Base-by-base conservation (phyloP, 148 eudicot genomes). In the Talinum fruticosum region DNA sequence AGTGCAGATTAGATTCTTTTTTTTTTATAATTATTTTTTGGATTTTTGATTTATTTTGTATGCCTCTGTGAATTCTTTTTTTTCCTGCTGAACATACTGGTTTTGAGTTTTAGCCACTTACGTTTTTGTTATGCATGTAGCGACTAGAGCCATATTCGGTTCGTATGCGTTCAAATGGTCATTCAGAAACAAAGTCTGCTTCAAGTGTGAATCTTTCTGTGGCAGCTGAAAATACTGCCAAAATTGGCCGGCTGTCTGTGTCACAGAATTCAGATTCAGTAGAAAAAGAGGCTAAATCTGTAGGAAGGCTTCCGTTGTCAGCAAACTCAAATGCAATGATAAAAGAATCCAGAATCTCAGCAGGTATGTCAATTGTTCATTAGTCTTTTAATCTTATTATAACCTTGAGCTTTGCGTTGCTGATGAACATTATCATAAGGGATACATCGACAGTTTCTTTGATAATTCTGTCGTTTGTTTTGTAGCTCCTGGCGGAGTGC, bases 141-240 rank as follows among this genome's bases (percentile, higher is more conserved):
- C 88, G 93, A 66, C 80, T 85, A 54, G 99, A 96, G 87, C 97
- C 99, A 79, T 88, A 91, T 84, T 86, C 94, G 38, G 80, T 84
- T 74, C 84, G 83, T 59, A 49, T 83, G 69, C 89, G 81, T 78
- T 84, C 86, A 74, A 91, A 85, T 86, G 91, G 89, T 44, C 86
- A 83, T 37, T 78, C 85, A 76, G 92, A 86, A 69, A 65, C 78
- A 24, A 90, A 87, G 84, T 81, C 93, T 74, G 82, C 81, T 80
- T 81, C 89, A 59, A 84, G 90, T 73, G 86, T 86, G 49, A 87
- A 79, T 83, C 28, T 81, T 59, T 80, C 94, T 36, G 82, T 85
- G 66, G 79, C 80, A 76, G 79, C 83, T 69, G 99, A 95, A 79
- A 87, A 85, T 83, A 85, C 79, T 74, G 65, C 86, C 23, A 93